Evolutionary conservation across 2,329 filamentous ascomycete species (phyloP).

Genomic region (Fusarium siculi): DNA sequence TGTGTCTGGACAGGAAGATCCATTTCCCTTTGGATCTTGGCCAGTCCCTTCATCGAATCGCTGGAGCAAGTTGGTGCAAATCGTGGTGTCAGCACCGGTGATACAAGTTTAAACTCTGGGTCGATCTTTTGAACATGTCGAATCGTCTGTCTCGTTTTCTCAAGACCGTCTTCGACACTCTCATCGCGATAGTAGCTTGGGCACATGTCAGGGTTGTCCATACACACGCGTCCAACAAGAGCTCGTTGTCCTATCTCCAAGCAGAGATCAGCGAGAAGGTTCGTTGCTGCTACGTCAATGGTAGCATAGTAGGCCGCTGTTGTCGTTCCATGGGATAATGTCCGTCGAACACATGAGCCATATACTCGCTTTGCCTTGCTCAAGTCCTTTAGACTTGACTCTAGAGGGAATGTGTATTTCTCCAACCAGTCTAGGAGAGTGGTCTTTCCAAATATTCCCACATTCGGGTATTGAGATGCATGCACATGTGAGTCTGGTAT

Average conservation of each 20-base stretch:
- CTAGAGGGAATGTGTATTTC: conserved; percentile 94
- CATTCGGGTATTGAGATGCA: conserved; percentile 93
- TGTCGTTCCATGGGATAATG: conserved; percentile 90
- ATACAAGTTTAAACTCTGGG: conserved; percentile 70
- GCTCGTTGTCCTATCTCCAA: conserved; percentile 84
- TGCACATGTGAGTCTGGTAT: conserved; percentile 89
- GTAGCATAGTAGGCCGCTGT: conserved; percentile 96
- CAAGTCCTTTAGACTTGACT: conserved; percentile 76
- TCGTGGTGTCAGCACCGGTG: conserved; percentile 81
- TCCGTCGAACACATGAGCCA: conserved; percentile 79
- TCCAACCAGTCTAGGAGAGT: conserved; percentile 94
- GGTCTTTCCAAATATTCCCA: conserved; percentile 91
- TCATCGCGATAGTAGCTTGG: conserved; percentile 85
- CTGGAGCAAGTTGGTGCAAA: conserved; percentile 73
- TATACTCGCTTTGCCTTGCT: conserved; percentile 77
- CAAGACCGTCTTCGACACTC: conserved; percentile 66
- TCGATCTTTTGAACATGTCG: conserved; percentile 75
- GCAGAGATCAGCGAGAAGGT: conserved; percentile 87
- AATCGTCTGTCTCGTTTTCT: conserved; percentile 68
- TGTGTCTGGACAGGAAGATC: conserved; percentile 85
- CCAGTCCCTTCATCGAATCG: conserved; percentile 72
- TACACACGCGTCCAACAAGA: conserved; percentile 93
- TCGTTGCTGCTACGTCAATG: conserved; percentile 86
- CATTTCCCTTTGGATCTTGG: conserved; percentile 69
- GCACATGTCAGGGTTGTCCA: conserved; percentile 76